Evolutionary conservation across 257 asterid species (phyloP), one percentile per base, ranked within the genome.

Genomic region (Ilex asprella): DNA sequence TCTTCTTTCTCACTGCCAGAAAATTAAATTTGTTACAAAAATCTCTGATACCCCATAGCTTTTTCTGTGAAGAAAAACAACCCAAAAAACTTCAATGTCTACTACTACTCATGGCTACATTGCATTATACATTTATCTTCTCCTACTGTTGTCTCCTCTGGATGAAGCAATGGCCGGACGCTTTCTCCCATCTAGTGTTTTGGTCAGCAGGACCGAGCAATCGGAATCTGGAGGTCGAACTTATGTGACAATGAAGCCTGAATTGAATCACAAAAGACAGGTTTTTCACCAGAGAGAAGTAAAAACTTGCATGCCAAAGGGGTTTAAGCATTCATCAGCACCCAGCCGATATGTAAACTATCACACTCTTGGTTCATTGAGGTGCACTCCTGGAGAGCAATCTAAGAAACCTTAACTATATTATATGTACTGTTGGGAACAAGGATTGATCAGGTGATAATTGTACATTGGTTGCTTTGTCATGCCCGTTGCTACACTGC

Each of bases 301-400:
- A 21, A 78, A 75, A 72, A 69, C 81, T 53, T 91, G 98, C 74
- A 81, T 76, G 89, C 96, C 98, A 0, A 91, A 88, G 60, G 96
- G 95, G 29, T 44, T 76, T 9, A 73, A 77, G 58, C 95, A 76
- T 59, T 79, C 98, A 5, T 91, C 98, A 0, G 95, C 88, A 5
- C 98, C 98, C 2, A 88, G 96, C 65, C 91, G 94, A 6, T 82
- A n/a, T n/a, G n/a, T n/a, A n/a, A n/a, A n/a, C n/a, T n/a, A 73
- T 27, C 83, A 81, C 14, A 66, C 80, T 6, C 72, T 79, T 6
- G 88, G 89, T 13, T 71, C 84, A 8, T 62, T 51, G 16, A 65
- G 76, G 43, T 89, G 96, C 68, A 12, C 30, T 3, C 47, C 82
- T 2, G 74, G 54, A 70, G 58, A 59, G n/a, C 59, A 56, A 13